These are phyloP conservation scores for Tubosaeta sp. DNA, from an alignment of 768 basidiomycete genomes.

Conservation along the genomic window DNA sequence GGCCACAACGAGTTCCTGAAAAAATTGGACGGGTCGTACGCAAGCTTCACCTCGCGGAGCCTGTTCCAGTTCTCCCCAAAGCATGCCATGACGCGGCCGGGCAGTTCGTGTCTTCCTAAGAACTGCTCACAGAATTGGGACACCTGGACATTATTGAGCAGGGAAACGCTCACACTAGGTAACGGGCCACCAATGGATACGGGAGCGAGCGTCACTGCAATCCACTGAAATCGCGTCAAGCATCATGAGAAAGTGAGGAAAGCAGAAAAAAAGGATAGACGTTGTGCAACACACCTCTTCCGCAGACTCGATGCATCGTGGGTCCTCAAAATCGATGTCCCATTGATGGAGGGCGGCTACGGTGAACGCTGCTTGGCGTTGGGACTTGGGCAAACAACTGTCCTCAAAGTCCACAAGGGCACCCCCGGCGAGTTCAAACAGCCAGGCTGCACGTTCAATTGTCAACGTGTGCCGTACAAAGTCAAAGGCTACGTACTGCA, in stretches of 20 bases:
- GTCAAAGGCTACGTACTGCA: slow-evolving; percentile 62
- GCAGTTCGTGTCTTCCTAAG: slow-evolving; percentile 65
- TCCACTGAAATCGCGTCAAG: slow-evolving; percentile 55
- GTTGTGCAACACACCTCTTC: slow-evolving; percentile 57
- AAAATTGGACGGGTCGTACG: slow-evolving; percentile 72
- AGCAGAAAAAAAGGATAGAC: background rate
- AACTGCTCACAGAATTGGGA: slow-evolving; percentile 46
- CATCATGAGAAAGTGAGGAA: background rate
- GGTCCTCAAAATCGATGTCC: slow-evolving; percentile 80
- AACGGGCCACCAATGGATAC: slow-evolving; percentile 76
- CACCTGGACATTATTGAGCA: slow-evolving; percentile 13
- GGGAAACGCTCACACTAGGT: slow-evolving; percentile 63
- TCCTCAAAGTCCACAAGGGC: slow-evolving; percentile 70
- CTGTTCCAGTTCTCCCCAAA: slow-evolving; percentile 75
- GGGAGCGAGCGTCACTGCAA: slow-evolving; percentile 64
- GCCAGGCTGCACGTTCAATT: slow-evolving; percentile 57
- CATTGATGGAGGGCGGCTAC: slow-evolving; percentile 91
- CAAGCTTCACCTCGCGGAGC: slow-evolving; percentile 64
- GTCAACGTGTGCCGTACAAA: background rate
- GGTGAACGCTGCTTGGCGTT: slow-evolving; percentile 79
- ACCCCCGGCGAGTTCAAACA: slow-evolving; percentile 87
- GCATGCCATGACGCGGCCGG: slow-evolving; percentile 57
- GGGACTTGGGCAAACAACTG: slow-evolving; percentile 69
- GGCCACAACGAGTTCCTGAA: slow-evolving; percentile 85
- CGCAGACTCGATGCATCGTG: slow-evolving; percentile 75